Conservation (phyloP, 345 rosid genomes). For the Acer negundo region DNA sequence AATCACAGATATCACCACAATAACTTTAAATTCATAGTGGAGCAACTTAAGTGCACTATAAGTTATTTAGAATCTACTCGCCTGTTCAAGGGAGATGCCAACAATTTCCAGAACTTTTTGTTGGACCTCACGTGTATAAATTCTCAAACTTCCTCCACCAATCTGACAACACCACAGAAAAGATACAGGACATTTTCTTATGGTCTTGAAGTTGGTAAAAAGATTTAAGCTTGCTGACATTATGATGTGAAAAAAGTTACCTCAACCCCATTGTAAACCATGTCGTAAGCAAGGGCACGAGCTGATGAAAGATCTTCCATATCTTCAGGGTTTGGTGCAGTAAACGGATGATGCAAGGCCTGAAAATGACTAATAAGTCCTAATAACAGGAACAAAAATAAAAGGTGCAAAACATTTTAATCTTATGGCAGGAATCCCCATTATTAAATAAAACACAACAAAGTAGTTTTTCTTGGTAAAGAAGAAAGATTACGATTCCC, state of each 20-base stretch:
- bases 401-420: background rate
- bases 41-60: background rate
- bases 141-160: slow-evolving; percentile 99
- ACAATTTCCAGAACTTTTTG: slow-evolving; percentile 81
- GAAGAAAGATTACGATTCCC: background rate
- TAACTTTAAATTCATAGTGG: background rate
- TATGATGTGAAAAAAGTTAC: slow-evolving; percentile 34
- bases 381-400: background rate
- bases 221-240: slow-evolving; percentile 7
- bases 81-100: slow-evolving; percentile 82
- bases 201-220: background rate
- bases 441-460: background rate
- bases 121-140: slow-evolving; percentile 82
- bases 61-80: slow-evolving; percentile 25
- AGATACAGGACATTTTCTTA: background rate
- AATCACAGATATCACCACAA: too few relatives aligned
- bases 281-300: slow-evolving; percentile 93
- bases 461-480: background rate
- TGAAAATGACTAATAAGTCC: slow-evolving; percentile 31
- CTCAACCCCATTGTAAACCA: slow-evolving; percentile 99
- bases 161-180: slow-evolving; percentile 50
- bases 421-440: background rate
- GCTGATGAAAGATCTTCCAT: slow-evolving; percentile 83
- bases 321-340: slow-evolving; percentile 95
- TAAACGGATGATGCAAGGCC: slow-evolving; percentile 98